These are phyloP conservation scores for Colletotrichum salicis DNA, from an alignment of 2,329 filamentous ascomycete genomes.

Conservation along the genomic window DNA sequence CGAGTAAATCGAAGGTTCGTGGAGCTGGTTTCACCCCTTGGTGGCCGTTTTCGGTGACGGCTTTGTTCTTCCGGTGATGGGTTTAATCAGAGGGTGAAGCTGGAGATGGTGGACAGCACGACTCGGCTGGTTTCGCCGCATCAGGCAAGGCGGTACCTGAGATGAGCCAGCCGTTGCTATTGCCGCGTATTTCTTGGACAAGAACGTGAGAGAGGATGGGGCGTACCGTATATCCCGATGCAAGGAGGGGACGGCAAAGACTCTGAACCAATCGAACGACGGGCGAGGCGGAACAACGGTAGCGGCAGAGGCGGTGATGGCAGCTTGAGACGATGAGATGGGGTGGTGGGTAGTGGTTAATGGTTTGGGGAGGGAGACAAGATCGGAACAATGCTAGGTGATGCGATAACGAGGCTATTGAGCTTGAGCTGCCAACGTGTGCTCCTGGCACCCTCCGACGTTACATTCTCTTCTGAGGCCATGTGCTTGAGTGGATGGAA, in stretches of 20 bases:
- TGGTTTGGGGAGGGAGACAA: background rate
- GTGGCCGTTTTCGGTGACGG: background rate
- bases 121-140: conserved; percentile 31
- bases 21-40: conserved; percentile 31
- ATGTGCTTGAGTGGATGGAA: conserved; percentile 14
- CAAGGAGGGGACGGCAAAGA: background rate
- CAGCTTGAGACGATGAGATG: conserved; percentile 19
- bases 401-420: conserved; percentile 23
- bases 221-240: background rate
- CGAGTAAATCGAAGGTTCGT: conserved; percentile 29
- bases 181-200: conserved; percentile 6
- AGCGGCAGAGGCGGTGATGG: conserved; percentile 1
- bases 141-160: conserved; percentile 10
- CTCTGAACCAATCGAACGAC: background rate
- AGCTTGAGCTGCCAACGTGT: background rate
- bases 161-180: background rate
- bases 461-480: conserved; percentile 13
- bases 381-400: conserved; percentile 3
- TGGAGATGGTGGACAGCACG: conserved; percentile 18
- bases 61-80: conserved; percentile 1
- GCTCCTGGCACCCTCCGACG: background rate
- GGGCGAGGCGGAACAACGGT: conserved; percentile 4
- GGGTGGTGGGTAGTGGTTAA: background rate
- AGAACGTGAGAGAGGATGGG: conserved; percentile 8
- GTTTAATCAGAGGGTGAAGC: conserved; percentile 16